Evolutionary conservation across 169 alveolate species (phyloP), one percentile per base, ranked within the genome.

Genomic region (Plasmodium vivax): DNA sequence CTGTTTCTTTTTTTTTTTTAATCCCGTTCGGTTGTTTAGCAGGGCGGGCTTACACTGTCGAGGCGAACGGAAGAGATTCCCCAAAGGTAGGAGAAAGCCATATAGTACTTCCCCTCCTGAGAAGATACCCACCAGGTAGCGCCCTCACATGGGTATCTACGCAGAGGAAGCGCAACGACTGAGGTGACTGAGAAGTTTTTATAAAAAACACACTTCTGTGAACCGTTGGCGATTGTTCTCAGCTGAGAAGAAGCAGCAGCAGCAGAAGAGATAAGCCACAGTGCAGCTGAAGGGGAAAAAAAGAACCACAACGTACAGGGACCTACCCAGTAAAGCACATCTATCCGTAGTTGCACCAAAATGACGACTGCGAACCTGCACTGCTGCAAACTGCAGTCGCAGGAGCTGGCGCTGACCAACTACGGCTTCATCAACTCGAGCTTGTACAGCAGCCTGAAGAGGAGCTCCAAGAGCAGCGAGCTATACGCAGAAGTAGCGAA

Each of bases 361-460:
- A 85, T 85, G 87, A 36, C 72, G 10, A 43, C 62, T 36, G 71
- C 82, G 4, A 75, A 75, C 14, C 45, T 95, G 58, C 38, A 90
- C 47, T 92, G 96, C 56, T 92, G 96, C 79, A 95, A 92, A 45
- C 68, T 95, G 27, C 97, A 95, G 8, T 95, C 97, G 10, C 97
- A 95, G 74, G 97, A 92, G 51, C 62, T 95, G 51, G 97, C 97
- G 16, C 81, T 92, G 41, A 95, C 96, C 7, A 95, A 95, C 51
- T 85, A 43, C 82, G 97, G 96, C 3, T 95, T 90, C 83, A 95
- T 95, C 32, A 92, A 81, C 58, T 77, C 75, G 19, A 77, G 90
- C 36, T 68, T 93, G 38, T 95, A 95, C 38, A 81, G 10, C 51
- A 85, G 88, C 30, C 27, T 95, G 82, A 91, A 85, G 54, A 95